Evolutionary conservation across 352 stramenopile genomes (phyloP), one percentile per base, ranked within the genome.

Genomic region (Phytophthora nicotianae): DNA sequence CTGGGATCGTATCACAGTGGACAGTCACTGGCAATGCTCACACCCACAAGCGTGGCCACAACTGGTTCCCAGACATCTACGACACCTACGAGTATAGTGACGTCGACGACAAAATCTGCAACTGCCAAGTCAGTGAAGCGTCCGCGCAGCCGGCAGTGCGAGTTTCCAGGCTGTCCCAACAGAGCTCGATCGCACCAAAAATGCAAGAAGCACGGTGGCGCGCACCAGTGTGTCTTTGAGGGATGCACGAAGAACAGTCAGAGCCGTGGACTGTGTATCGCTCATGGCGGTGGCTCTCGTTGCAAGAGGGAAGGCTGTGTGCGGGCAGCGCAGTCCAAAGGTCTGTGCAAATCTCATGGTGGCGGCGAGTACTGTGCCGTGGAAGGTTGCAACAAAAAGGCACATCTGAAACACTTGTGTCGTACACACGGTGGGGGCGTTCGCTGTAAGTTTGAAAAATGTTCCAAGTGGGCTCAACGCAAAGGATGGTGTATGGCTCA

Each of bases 401-500:
- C 84, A n/a, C 86, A 93, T 68, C 45, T 93, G 32, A 95, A 93
- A 68, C 83, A 93, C 33, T 27, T 93, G 42, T 96, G 87, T 59
- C 86, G 86, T 6, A 93, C 86, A n/a, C 87, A 96, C 41, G 87
- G 87, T 19, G 87, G 87, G n/a, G 87, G 87, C 16, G 82, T 93
- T 19, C 83, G 85, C 8, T 96, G 87, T 70, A 93, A 93, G 64
- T 67, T 86, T 57, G 43, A 74, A 14, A 90, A 90, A 42, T 96
- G 87, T 57, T 75, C 75, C 35, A 96, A 96, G 62, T 94, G 87
- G 86, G 84, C 87, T 19, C 87, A 96, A 57, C 84, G 86, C 45
- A 95, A 93, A 58, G 87, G 87, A 45, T 95, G 85, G 85, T 95
- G 87, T 68, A 95, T 95, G 87, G 83, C 87, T 46, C 87, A 95